A percentile compares a stretch with the other conserved stretches of the same genome.
These are phyloP conservation scores for Pseudogymnoascus sp. DNA, from an alignment of 2,329 filamentous ascomycete genomes.

Conservation along the genomic window DNA sequence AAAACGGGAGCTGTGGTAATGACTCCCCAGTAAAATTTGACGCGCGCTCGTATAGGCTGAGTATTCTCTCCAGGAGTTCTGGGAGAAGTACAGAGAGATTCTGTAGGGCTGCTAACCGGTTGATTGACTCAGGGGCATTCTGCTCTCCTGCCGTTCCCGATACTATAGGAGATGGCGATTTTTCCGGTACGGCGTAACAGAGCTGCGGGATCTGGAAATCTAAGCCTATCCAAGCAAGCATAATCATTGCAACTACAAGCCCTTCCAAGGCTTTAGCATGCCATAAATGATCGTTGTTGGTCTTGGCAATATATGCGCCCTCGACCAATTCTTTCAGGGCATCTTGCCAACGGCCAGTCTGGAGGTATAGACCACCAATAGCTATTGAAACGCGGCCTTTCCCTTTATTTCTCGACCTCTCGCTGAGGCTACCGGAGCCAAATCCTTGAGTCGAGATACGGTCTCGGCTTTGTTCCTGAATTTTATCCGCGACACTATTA, in stretches of 20 bases:
- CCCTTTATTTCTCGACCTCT: constrained; percentile 70
- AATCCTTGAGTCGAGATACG: constrained; percentile 63
- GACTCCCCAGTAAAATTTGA: constrained; percentile 54
- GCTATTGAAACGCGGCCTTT: constrained; percentile 72
- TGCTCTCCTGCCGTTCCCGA: constrained; percentile 18
- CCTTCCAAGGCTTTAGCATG: constrained; percentile 91
- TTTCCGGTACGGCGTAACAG: constrained; percentile 33
- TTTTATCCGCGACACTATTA: constrained; percentile 12
- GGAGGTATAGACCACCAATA: constrained; percentile 76
- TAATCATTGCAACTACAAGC: constrained; percentile 69
- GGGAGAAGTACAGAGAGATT: constrained; percentile 54
- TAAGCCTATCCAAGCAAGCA: constrained; percentile 75
- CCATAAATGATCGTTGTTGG: constrained; percentile 88
- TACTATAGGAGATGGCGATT: constrained; percentile 22
- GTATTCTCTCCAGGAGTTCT: constrained; percentile 65
- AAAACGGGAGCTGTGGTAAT: constrained; percentile 60
- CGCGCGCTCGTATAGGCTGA: constrained; percentile 63
- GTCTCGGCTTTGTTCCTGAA: constrained; percentile 32
- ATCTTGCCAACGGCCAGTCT: constrained; percentile 83
- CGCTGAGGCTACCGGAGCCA: constrained; percentile 59
- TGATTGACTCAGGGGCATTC: constrained; percentile 27
- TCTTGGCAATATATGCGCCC: constrained; percentile 66
- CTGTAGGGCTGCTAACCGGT: constrained; percentile 34
- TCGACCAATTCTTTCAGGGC: constrained; percentile 77
- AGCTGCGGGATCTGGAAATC: constrained; percentile 68